Conservation (phyloP, 2,329 filamentous ascomycete genomes). For the Metarhizium anisopliae region DNA sequence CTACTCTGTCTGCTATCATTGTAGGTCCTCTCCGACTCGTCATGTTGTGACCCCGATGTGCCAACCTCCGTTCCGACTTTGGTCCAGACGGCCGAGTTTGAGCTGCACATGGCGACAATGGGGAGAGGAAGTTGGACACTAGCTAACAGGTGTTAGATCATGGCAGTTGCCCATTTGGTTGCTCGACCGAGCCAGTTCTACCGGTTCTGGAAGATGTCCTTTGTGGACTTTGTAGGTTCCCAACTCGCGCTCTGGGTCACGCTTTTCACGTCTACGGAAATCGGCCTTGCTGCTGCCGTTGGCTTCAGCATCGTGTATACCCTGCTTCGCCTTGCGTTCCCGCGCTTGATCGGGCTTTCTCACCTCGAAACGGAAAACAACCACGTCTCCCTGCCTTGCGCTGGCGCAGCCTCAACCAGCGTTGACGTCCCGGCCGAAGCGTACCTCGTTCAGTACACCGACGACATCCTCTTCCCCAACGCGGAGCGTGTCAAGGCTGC, state of each 20-base stretch:
- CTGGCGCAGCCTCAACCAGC: constrained; percentile 9
- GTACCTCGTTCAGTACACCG: constrained; percentile 47
- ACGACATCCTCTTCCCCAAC: constrained; percentile 53
- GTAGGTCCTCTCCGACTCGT: constrained; percentile 15
- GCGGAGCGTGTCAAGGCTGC: constrained; percentile 41
- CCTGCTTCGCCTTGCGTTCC: constrained; percentile 49
- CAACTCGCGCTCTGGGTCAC: constrained; percentile 58
- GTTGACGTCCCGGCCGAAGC: constrained; percentile 35
- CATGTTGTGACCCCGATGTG: too few species aligned
- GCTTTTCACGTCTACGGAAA: constrained; percentile 50
- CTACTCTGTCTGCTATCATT: constrained; percentile 56
- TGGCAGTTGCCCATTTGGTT: constrained; percentile 54
- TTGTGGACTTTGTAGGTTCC: constrained; percentile 54
- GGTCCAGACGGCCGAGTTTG: too few species aligned
- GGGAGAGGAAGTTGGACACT: too few species aligned
- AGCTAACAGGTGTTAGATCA: constrained; percentile 32
- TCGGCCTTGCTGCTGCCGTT: constrained; percentile 50
- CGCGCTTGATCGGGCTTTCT: constrained; percentile 25
- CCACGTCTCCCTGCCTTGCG: constrained; percentile 16
- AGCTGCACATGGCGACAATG: too few species aligned
- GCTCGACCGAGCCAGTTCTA: constrained; percentile 50
- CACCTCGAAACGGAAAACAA: constrained; percentile 16
- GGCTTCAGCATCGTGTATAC: constrained; percentile 56
- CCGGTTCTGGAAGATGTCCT: constrained; percentile 54
- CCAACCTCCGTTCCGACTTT: too few species aligned